Evolutionary conservation across 2,329 filamentous ascomycete species (phyloP).

Genomic region (Botrytis elliptica): DNA sequence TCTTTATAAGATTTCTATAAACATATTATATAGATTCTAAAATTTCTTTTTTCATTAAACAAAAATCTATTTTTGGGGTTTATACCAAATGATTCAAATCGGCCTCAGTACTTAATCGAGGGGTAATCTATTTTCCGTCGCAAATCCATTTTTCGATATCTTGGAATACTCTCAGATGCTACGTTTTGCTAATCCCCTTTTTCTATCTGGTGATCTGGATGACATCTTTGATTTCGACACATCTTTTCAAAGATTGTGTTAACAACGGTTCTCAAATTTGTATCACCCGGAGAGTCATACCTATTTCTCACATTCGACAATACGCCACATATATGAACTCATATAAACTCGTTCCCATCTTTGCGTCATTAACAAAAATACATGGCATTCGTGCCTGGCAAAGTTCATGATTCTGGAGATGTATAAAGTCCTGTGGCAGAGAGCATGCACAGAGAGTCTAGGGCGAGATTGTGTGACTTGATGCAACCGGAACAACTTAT

Average conservation of each 20-base stretch:
- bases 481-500: neutral
- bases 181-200: neutral
- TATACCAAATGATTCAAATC: no score
- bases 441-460: neutral
- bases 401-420: neutral
- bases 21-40: no score
- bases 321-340: neutral
- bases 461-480: neutral
- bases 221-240: accelerated
- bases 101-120: no score
- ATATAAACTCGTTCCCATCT: neutral
- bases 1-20: no score
- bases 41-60: no score
- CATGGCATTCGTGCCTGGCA: neutral
- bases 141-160: neutral
- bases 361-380: neutral
- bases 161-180: neutral
- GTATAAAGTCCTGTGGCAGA: neutral
- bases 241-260: neutral
- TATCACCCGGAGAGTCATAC: neutral
- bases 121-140: neutral
- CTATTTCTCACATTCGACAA: neutral
- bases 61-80: no score
- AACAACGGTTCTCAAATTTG: neutral
- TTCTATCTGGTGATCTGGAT: neutral